Conservation (phyloP, 148 eudicot genomes). For the Amaranthus cruentus region DNA sequence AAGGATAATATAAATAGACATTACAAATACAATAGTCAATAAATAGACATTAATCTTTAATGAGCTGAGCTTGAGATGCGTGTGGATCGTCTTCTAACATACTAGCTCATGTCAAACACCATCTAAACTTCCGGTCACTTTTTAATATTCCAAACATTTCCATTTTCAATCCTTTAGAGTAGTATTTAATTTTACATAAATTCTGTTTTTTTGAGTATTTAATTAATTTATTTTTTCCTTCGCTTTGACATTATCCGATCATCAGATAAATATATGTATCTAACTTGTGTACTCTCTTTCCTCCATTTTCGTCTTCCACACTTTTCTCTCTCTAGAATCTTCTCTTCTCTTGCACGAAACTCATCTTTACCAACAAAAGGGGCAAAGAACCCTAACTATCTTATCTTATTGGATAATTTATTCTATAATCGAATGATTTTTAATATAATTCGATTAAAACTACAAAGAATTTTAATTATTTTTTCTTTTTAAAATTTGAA, state of each 20-base stretch:
- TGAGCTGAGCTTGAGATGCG: too few species aligned
- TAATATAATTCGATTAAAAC: constrained; percentile 12
- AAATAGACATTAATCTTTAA: too few species aligned
- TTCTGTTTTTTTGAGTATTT: neutral
- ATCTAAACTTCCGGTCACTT: constrained; percentile 12
- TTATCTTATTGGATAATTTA: neutral
- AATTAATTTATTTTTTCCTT: neutral
- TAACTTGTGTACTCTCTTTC: neutral
- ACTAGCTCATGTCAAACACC: too few species aligned
- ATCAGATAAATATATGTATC: neutral
- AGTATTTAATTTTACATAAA: too few species aligned
- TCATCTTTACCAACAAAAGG: neutral
- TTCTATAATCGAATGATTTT: constrained; percentile 1
- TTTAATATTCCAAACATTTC: neutral
- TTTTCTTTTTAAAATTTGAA: neutral
- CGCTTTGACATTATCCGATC: constrained; percentile 12
- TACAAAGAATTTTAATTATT: neutral
- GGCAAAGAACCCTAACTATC: constrained; percentile 14
- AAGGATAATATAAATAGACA: too few species aligned
- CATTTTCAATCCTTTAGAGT: neutral
- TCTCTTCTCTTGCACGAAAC: constrained; percentile 15
- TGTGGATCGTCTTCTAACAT: too few species aligned
- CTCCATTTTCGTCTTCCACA: constrained; percentile 7
- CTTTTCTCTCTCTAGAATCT: constrained; percentile 26
- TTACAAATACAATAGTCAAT: too few species aligned